Base-by-base conservation (phyloP, 495 filamentous ascomycete genomes). In the Astrocystis sublimbata region DNA sequence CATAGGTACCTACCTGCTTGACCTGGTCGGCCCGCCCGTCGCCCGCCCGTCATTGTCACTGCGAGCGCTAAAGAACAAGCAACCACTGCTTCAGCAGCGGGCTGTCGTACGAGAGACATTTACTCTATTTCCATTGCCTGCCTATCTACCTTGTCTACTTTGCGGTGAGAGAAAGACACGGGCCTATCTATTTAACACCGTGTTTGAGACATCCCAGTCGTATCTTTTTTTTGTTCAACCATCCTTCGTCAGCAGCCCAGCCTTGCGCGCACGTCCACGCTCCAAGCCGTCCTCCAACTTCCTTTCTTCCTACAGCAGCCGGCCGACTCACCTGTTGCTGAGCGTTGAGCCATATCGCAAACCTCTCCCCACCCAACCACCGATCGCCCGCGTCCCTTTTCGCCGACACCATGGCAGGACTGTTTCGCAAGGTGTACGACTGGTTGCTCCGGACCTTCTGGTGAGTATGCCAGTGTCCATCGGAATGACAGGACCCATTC, bases 401-500 rank as follows among this genome's bases (percentile, higher is more conserved):
- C 47, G 33, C 30, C 61, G 59, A 47, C 42, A 81, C 58, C 78
- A 96, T 93, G 90, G 89, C 91, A 60, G 89, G 90, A 69, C 79
- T 96, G 75, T 96, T 98, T 79, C 90, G 89, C 63, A 85, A 85
- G 79, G 89, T 98, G 76, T 98, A 97, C 85, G 93, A 98, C 87
- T 97, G 92, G 92, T 83, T 98, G 74, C 78, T 98, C 78, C 88
- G 93, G 82, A 88, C 96, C 67, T 98, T 98, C 79, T 98, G 94
- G 94, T 98, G 82, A 85, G 92, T 88, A 56, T 35, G 55, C 55
- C 52, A 61, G 54, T 57, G 57, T 19, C 58, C 58, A 61, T 64
- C 53, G 51, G 51, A 56, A 45, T 19, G 38, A 49, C 19, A 50
- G 52, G 60, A 62, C 67, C 65, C 62, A 63, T 53, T 35, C 47